Conservation (phyloP, 2,329 filamentous ascomycete species). For the Tolypocladium guangdongense region DNA sequence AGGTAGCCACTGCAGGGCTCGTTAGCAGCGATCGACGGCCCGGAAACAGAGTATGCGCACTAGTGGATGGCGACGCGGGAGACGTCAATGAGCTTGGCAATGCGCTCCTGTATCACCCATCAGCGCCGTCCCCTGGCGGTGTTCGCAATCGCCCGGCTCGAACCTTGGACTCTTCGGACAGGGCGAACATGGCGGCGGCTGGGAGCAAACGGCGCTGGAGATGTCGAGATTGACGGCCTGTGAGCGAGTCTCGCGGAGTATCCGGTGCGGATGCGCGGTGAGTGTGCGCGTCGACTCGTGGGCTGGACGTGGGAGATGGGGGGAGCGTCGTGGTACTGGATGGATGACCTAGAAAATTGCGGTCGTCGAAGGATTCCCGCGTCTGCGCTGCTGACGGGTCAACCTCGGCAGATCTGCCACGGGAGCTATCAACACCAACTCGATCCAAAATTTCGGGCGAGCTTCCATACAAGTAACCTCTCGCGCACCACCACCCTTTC, state of each 20-base stretch:
- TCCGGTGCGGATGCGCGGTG: background rate
- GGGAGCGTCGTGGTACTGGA: background rate
- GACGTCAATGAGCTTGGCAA: conserved; percentile 91
- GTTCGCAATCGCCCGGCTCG: conserved; percentile 3
- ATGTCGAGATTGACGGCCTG: conserved; percentile 1
- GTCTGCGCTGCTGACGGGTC: no score
- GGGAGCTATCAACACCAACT: background rate
- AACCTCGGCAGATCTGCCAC: conserved; percentile 16
- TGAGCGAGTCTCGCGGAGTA: background rate
- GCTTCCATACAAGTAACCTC: no score
- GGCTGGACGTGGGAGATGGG: background rate
- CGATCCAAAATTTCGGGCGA: background rate
- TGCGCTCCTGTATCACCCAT: conserved; percentile 68
- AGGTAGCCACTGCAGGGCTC: conserved; percentile 69
- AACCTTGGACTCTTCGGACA: conserved; percentile 98
- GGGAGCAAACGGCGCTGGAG: background rate
- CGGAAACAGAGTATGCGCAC: conserved; percentile 28
- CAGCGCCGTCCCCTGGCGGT: background rate
- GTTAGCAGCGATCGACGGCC: conserved; percentile 20
- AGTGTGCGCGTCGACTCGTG: background rate
- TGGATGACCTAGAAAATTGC: background rate
- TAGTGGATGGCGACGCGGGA: conserved; percentile 93
- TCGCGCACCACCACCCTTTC: background rate
- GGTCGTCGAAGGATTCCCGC: background rate
- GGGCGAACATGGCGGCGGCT: conserved; percentile 42